Base-by-base conservation (phyloP, 768 basidiomycete genomes). In the Tubosaeta sp. region DNA sequence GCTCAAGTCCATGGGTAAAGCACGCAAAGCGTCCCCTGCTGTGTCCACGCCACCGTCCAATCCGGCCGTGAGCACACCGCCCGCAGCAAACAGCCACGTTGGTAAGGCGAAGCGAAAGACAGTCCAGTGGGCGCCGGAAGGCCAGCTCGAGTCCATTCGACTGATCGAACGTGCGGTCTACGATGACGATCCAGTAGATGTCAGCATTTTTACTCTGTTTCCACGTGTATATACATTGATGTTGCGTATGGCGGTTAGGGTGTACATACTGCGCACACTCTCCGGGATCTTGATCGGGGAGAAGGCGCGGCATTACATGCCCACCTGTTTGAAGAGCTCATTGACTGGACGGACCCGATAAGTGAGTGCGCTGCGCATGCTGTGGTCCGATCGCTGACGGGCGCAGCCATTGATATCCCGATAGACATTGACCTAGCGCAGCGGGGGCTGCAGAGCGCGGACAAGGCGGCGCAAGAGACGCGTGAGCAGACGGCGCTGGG, bases 171-270 rank as follows among this genome's bases (percentile, higher is more conserved):
- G 79, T 63, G 90, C 91, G 57, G 75, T 91, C 61, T 93, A 93
- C 73, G 91, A 91, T 60, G 90, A 91, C 69, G 91, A 92, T 76
- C 81, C 83, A 62, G 76, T 80, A 75, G 86, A 88, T 79, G 90
- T 91, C 80, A 84, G 88, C 81, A 61, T 62, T 61, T 60, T 35
- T 73, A 72, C 67, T 73, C 63, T 69, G 64, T 69, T 67, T 69
- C 69, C 64, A 64, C 56, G 60, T 59, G 60, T 73, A 75, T 62
- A 61, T 74, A 81, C 73, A 73, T 82, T 82, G 78, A 81, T 76
- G 60, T 65, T 57, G 68, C 63, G 60, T 64, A 65, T 65, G 64
- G 51, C 60, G 61, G 58, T 71, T 79, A 93, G 90, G 87, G 84
- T 72, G 73, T 76, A 66, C 84, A 86, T 73, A 73, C 76, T 63